These are phyloP conservation scores for Paraphoma sp. DNA, from an alignment of 2,329 filamentous ascomycete species.

Conservation along the genomic window DNA sequence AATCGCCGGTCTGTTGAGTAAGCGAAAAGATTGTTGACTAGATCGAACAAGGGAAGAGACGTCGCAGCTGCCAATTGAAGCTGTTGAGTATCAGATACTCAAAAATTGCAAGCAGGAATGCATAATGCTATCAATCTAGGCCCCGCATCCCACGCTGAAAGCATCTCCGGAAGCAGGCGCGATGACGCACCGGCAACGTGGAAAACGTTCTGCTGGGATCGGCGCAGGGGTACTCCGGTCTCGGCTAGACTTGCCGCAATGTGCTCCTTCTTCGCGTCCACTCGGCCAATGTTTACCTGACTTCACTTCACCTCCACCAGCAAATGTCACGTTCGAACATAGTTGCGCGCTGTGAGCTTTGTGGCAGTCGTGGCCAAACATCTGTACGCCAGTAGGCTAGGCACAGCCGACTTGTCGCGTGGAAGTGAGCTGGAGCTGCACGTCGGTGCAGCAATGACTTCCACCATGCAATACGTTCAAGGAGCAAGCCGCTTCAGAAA, in stretches of 20 bases:
- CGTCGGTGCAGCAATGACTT: too few species aligned
- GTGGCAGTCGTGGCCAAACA: neutral
- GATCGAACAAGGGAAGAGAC: neutral
- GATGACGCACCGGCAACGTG: slow-evolving; percentile 2
- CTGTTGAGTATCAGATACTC: neutral
- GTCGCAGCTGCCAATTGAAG: slow-evolving; percentile 7
- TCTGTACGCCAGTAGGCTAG: too few species aligned
- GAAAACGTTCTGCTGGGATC: neutral
- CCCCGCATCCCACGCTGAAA: slow-evolving; percentile 21
- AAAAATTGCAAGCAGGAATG: neutral
- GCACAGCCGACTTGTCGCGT: too few species aligned
- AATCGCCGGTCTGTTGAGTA: slow-evolving; percentile 13
- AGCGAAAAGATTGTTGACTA: slow-evolving; percentile 2
- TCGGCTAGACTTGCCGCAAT: slow-evolving; percentile 2
- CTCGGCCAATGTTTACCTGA: neutral
- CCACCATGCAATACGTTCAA: too few species aligned
- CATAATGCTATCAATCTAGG: slow-evolving; percentile 6
- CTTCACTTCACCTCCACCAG: neutral
- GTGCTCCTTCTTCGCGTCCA: neutral
- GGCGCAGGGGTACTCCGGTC: neutral
- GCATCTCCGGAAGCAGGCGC: slow-evolving; percentile 4
- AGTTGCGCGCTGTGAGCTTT: too few species aligned
- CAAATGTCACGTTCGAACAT: neutral
- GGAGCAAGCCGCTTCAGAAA: too few species aligned
- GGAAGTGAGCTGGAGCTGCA: too few species aligned